Conservation (phyloP, 2,329 filamentous ascomycete genomes). For the Graphilbum ipis-grandicollis region DNA sequence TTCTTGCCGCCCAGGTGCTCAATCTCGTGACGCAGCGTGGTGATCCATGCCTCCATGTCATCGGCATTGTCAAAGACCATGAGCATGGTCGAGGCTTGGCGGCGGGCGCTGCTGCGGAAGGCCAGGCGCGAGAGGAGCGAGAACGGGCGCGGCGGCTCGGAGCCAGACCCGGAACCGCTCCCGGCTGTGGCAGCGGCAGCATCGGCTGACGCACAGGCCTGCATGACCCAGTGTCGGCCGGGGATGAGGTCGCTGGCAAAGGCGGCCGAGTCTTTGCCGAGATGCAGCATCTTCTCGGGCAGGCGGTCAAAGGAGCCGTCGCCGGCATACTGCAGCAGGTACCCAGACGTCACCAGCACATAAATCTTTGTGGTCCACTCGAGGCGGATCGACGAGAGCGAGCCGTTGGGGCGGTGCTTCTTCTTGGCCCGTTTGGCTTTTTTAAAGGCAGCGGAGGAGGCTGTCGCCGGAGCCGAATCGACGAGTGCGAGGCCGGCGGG, state of each 20-base stretch:
- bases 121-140: conserved; percentile 50
- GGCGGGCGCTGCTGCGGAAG: conserved; percentile 38
- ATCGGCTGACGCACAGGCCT: conserved; percentile 51
- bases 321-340: conserved; percentile 56
- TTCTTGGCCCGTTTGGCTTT: conserved; percentile 14
- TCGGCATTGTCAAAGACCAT: conserved; percentile 56
- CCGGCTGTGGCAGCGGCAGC: conserved; percentile 28
- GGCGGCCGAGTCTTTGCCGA: conserved; percentile 59
- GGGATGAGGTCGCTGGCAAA: conserved; percentile 69
- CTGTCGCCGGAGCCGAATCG: background rate
- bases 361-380: conserved; percentile 60
- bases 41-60: conserved; percentile 64
- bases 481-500: conserved; percentile 11
- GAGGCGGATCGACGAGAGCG: conserved; percentile 25
- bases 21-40: conserved; percentile 50
- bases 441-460: conserved; percentile 8
- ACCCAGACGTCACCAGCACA: conserved; percentile 52
- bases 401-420: conserved; percentile 26
- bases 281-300: conserved; percentile 56
- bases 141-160: too few species aligned
- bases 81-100: conserved; percentile 44
- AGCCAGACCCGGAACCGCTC: too few species aligned
- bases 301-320: conserved; percentile 53
- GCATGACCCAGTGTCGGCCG: conserved; percentile 64
- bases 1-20: conserved; percentile 52